Evolutionary conservation across 331 rosid genomes (phyloP), one percentile per base, ranked within the genome.

Genomic region (Prunus yedoensis): DNA sequence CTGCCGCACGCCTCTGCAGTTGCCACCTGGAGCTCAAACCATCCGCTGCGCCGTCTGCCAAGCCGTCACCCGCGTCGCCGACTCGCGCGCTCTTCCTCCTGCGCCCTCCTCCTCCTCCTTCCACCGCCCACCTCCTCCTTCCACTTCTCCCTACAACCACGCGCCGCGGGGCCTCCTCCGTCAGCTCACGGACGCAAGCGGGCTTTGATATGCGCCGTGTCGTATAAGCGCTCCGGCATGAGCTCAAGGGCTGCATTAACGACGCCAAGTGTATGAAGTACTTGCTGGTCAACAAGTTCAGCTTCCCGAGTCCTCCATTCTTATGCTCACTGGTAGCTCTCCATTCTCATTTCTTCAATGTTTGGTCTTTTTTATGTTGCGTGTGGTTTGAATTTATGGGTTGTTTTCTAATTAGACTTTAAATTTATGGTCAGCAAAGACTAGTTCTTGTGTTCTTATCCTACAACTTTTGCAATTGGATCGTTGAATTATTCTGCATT

Each of bases 201-300:
- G 30, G 89, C 89, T 2, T 74, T 85, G 68, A 59, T 85, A 52
- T 82, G 86, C 38, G 89, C 85, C 8, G 83, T 85, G 15, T 82
- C 87, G 73, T 85, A 85, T 14, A 82, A 77, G 70, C 35, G 70
- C 4, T 27, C 85, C 51, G 74, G 52, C 79, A 75, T 12, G 83
- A 79, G 81, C 89, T 85, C 27, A 67, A 79, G 61, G 89, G 89
- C 3, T 82, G 89, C 68, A 69, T 82, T 41, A 85, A 82, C 53
- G 89, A 85, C 46, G 89, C 87, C 13, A 85, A 77, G 57, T 85
- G 89, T 46, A 85, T 85, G 86, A 79, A 80, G 50, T 85, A 82
- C 53, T 71, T 85, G 79, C 78, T 85, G 66, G 70, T 82, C 84
- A 77, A 77, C 70, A 78, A 74, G 66, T 85, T 85, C 73, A 64